Conservation (phyloP, 257 asterid genomes). For the Solanum megistacrolobum region DNA sequence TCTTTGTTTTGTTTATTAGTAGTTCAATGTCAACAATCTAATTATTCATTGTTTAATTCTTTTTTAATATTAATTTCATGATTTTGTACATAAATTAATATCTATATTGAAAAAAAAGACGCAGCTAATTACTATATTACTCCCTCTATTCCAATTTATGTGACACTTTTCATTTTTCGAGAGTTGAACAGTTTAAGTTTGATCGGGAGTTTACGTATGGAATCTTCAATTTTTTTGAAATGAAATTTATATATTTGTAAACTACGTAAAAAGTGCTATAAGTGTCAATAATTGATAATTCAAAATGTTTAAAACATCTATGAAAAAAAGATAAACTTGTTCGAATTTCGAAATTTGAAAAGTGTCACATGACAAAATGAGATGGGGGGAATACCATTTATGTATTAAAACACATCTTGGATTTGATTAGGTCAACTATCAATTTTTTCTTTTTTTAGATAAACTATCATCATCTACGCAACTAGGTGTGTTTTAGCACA, state of each 20-base stretch:
- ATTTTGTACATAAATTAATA: neutral
- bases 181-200: too few species aligned
- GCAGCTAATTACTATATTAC: neutral
- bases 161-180: too few species aligned
- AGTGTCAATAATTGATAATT: neutral
- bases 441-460: too few species aligned
- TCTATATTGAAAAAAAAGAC: slow-evolving; percentile 12
- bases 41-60: neutral
- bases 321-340: too few species aligned
- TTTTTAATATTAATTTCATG: neutral
- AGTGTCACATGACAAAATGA: neutral
- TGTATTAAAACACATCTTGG: neutral
- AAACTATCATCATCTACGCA: neutral
- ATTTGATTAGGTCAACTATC: neutral
- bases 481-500: neutral
- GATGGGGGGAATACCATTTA: neutral
- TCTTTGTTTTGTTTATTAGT: neutral
- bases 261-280: neutral
- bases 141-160: neutral
- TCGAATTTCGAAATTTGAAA: neutral
- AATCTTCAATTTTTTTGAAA: too few species aligned
- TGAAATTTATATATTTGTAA: neutral
- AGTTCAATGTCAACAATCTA: slow-evolving; percentile 21
- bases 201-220: neutral
- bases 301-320: too few species aligned